Evolutionary conservation across 805 yeast species (phyloP).

Genomic region (Hanseniaspora guilliermondii): DNA sequence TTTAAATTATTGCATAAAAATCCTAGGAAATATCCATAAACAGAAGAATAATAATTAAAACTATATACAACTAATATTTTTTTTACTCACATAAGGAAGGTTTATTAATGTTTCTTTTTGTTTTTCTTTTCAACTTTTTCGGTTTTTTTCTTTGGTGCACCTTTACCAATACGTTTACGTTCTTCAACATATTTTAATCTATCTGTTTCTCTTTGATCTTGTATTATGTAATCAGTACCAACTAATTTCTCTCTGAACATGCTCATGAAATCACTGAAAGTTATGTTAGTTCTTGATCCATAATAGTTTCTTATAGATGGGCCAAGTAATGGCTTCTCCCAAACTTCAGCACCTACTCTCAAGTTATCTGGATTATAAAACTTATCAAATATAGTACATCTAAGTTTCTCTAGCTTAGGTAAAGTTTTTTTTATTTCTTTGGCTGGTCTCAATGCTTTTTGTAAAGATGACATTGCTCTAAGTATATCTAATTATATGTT

Average conservation of each 20-base stretch:
- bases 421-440: conserved; percentile 34
- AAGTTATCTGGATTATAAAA: conserved; percentile 52
- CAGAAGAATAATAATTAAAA: not conserved
- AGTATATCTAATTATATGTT: not conserved
- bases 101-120: conserved; percentile 30
- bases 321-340: conserved; percentile 59
- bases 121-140: conserved; percentile 31
- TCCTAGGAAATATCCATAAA: conserved; percentile 15
- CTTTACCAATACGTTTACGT: conserved; percentile 76
- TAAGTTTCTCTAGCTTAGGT: conserved; percentile 3
- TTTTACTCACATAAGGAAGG: not conserved
- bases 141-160: conserved; percentile 69
- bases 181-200: conserved; percentile 51
- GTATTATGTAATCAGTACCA: conserved; percentile 39
- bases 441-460: conserved; percentile 34
- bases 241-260: conserved; percentile 19
- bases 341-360: conserved; percentile 63
- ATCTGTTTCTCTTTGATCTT: conserved; percentile 58
- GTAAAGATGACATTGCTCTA: conserved; percentile 1
- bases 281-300: conserved; percentile 60
- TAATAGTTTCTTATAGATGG: conserved; percentile 59
- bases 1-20: conserved; percentile 13
- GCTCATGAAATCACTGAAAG: conserved; percentile 45
- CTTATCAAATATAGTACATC: conserved; percentile 50
- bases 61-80: not conserved